These are phyloP conservation scores for Phtheirospermum japonicum DNA, from an alignment of 257 asterid species.

Conservation along the genomic window DNA sequence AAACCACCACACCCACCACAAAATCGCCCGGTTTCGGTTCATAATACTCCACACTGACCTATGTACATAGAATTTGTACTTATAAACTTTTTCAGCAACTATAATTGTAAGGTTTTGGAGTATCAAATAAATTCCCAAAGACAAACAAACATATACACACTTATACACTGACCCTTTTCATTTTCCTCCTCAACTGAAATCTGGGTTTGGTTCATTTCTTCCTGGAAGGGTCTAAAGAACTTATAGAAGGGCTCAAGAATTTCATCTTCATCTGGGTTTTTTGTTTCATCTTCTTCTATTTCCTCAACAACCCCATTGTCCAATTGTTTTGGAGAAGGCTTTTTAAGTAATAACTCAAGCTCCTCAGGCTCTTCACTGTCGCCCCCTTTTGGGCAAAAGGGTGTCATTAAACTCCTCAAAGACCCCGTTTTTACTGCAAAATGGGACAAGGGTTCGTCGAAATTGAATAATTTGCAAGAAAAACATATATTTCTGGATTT, in stretches of 20 bases:
- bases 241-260: slow-evolving; percentile 71
- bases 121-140: too few species aligned
- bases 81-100: neutral
- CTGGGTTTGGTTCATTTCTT: slow-evolving; percentile 33
- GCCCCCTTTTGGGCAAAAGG: slow-evolving; percentile 34
- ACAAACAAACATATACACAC: neutral
- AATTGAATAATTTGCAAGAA: slow-evolving; percentile 32
- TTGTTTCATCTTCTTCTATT: slow-evolving; percentile 34
- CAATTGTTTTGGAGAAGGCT: slow-evolving; percentile 62
- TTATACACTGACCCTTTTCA: slow-evolving; percentile 31
- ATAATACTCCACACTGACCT: slow-evolving; percentile 69
- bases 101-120: neutral
- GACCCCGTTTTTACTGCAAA: slow-evolving; percentile 62
- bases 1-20: slow-evolving; percentile 91
- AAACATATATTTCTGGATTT: slow-evolving; percentile 30
- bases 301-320: slow-evolving; percentile 33
- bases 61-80: neutral
- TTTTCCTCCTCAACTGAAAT: slow-evolving; percentile 29
- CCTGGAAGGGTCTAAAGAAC: slow-evolving; percentile 57
- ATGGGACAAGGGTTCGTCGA: slow-evolving; percentile 37
- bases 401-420: slow-evolving; percentile 44
- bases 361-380: slow-evolving; percentile 50
- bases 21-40: slow-evolving; percentile 83
- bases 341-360: slow-evolving; percentile 69
- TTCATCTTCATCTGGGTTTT: slow-evolving; percentile 50